These are phyloP conservation scores for Alternaria gaisen DNA, from an alignment of 2,329 filamentous ascomycete genomes.

Conservation along the genomic window DNA sequence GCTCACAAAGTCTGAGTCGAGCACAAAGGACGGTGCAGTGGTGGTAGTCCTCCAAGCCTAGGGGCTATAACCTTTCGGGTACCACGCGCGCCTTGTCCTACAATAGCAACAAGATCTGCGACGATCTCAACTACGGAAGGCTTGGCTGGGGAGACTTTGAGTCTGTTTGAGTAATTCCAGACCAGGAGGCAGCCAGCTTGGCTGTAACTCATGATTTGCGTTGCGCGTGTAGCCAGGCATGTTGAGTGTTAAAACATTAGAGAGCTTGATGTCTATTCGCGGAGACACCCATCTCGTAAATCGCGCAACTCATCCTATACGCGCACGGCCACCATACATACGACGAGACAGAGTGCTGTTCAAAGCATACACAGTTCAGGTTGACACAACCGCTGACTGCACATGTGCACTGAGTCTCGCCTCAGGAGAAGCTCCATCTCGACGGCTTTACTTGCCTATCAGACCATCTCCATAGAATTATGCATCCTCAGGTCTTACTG, in stretches of 20 bases:
- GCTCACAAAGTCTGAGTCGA: not conserved
- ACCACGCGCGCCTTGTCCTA: conserved; percentile 11
- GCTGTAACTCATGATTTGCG: conserved; percentile 4
- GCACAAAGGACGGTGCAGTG: not conserved
- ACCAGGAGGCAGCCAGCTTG: not conserved
- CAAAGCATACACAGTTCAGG: conserved; percentile 46
- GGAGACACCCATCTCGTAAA: not conserved
- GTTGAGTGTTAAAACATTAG: not conserved
- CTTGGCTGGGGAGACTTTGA: conserved; percentile 8
- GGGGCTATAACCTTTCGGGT: conserved; percentile 10
- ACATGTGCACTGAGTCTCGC: conserved; percentile 23
- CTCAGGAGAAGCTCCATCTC: conserved; percentile 22
- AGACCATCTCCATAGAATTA: conserved; percentile 13
- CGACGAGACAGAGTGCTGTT: conserved; percentile 51
- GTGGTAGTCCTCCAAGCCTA: not conserved
- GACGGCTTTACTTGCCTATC: conserved; percentile 2
- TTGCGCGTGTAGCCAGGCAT: not conserved
- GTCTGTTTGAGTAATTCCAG: conserved; percentile 2
- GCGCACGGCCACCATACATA: conserved; percentile 52
- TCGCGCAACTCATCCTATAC: conserved; percentile 30
- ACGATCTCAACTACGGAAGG: conserved; percentile 2
- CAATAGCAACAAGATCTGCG: conserved; percentile 7
- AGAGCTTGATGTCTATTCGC: not conserved
- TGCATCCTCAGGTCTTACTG: not conserved
- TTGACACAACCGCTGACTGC: conserved; percentile 52